Percentiles rank a stretch among this genome's conserved stretches.
phyloP scores from a whole-genome alignment of 257 asterid genomes.

The Nemophila menziesii region DNA sequence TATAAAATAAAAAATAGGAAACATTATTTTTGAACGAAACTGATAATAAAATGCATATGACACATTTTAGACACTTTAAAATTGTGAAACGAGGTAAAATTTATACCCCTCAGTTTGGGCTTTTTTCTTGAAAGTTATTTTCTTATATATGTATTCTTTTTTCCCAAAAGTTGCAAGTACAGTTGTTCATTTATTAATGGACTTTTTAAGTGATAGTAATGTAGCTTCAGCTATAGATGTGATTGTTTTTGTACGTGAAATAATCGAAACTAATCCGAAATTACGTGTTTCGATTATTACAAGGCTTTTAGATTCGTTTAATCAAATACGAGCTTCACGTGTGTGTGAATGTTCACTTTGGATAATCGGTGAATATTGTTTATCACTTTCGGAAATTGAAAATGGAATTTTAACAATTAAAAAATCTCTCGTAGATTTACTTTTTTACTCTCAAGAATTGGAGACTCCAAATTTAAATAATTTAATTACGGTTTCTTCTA shows the following conservation, averaged over 20 bases:
- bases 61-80: too few relatives aligned
- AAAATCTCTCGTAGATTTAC: constrained; percentile 90
- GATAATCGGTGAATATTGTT: constrained; percentile 86
- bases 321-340: constrained; percentile 87
- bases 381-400: constrained; percentile 85
- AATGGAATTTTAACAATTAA: constrained; percentile 72
- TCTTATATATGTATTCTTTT: too few relatives aligned
- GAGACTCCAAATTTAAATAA: constrained; percentile 52
- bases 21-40: too few relatives aligned
- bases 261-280: constrained; percentile 83
- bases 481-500: constrained; percentile 74
- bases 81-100: too few relatives aligned
- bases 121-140: too few relatives aligned
- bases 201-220: constrained; percentile 90
- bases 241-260: constrained; percentile 74
- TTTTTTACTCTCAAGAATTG: constrained; percentile 75
- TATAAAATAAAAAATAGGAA: too few relatives aligned
- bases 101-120: too few relatives aligned
- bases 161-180: constrained; percentile 98
- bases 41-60: too few relatives aligned
- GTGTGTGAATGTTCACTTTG: constrained; percentile 92
- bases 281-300: constrained; percentile 76
- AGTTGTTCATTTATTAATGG: constrained; percentile 90
- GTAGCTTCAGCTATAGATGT: constrained; percentile 91
- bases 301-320: constrained; percentile 80